Percentiles rank a stretch among this genome's conserved stretches.
Evolutionary conservation across 345 rosid genomes (phyloP).

Genomic region (Syzygium aromaticum): DNA sequence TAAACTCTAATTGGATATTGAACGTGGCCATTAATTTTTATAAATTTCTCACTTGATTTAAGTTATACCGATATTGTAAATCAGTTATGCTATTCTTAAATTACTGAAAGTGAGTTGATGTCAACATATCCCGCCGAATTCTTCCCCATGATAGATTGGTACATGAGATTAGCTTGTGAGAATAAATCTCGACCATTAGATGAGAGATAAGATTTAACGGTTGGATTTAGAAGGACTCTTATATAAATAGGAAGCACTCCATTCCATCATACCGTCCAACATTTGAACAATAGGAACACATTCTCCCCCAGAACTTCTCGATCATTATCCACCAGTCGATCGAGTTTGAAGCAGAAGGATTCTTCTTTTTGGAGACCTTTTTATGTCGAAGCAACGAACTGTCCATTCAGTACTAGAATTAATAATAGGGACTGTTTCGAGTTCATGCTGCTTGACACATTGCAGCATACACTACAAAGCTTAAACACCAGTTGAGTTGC

Average conservation of each 20-base stretch:
- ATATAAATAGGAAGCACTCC: neutral
- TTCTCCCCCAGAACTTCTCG: neutral
- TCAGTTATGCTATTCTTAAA: neutral
- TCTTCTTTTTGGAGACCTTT: neutral
- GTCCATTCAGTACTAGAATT: neutral
- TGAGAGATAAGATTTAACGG: neutral
- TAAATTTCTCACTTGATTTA: neutral
- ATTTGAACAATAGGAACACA: neutral
- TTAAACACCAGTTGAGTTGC: neutral
- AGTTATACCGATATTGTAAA: neutral
- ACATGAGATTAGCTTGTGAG: neutral
- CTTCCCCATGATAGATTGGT: neutral
- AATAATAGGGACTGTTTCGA: neutral
- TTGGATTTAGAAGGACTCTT: neutral
- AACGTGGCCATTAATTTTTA: accelerated
- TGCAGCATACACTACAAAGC: neutral
- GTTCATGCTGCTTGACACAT: neutral
- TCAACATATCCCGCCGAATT: neutral
- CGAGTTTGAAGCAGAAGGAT: neutral
- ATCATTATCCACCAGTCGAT: no score
- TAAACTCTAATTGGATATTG: neutral
- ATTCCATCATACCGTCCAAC: neutral
- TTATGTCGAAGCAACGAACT: neutral
- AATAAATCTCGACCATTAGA: neutral
- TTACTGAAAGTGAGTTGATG: neutral